Base-by-base conservation (phyloP, 352 stramenopile genomes). In the Phytophthora foliorum region DNA sequence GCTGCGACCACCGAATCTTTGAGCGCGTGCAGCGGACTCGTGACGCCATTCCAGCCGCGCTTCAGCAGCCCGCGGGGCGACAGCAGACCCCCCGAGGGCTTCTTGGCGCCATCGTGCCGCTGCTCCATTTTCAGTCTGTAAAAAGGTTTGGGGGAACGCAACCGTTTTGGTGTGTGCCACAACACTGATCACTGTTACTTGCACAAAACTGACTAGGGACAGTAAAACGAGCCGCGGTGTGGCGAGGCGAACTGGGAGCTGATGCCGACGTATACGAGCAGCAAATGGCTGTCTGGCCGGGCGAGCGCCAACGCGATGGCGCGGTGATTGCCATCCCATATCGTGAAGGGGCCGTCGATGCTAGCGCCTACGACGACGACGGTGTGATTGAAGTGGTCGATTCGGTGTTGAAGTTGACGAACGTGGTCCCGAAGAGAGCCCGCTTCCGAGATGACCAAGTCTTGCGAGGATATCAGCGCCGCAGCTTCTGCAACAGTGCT, bases 1-100 rank as follows among this genome's bases (percentile, higher is more conserved):
- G n/a, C n/a, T n/a, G n/a, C n/a, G n/a, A n/a, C n/a, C n/a, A n/a
- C n/a, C n/a, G 86, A 78, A 67, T 91, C 86, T 49, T 93, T 92
- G 25, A 90, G 73, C 19, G 78, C 76, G 1, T 64, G 74, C 39
- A 91, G 67, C 36, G 86, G 83, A 65, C 80, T 93, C 42, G 74
- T 86, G 57, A 93, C 65, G 39, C 83, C 81, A 67, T 67, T 80
- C 80, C 80, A 91, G n/a, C 78, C 82, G 55, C 78, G 81, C 77
- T 89, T 90, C 46, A 91, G 74, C 61, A 92, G 71, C 17, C 77
- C 76, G 10, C 69, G 74, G 22, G 86, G 82, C 17, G 83, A 91
- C 69, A 92, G 76, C 16, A 67, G 22, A 8, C 14, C 41, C 13
- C 57, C 45, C 48, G 58, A 49, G 13, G 75, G 44, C 68, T 89